phyloP scores from a whole-genome alignment of 2,329 filamentous ascomycete genomes.

The Neophaeococcomyces mojaviensis region DNA sequence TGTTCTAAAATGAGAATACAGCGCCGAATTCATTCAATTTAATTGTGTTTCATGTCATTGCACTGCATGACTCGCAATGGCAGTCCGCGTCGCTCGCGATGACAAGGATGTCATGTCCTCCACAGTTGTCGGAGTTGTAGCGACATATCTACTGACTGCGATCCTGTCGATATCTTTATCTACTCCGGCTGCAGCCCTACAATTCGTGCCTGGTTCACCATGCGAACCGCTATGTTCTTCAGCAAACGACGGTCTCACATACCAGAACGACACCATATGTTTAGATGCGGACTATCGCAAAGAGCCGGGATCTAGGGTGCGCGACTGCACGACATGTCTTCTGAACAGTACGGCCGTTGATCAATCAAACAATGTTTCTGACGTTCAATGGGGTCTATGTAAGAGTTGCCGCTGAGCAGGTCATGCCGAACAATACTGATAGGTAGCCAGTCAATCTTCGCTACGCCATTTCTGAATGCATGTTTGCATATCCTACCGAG shows the following conservation, averaged over 20 bases:
- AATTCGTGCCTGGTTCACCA: constrained; percentile 19
- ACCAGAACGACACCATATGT: constrained; percentile 35
- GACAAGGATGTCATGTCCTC: constrained; percentile 3
- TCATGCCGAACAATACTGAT: constrained; percentile 13
- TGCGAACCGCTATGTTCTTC: constrained; percentile 17
- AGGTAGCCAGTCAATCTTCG: constrained; percentile 36
- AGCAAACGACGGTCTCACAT: constrained; percentile 23
- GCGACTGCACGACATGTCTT: constrained; percentile 36
- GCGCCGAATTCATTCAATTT: neutral
- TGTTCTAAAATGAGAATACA: constrained; percentile 5
- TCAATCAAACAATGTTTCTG: constrained; percentile 30
- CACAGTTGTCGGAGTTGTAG: neutral
- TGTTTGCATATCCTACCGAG: constrained; percentile 34
- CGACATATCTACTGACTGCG: neutral
- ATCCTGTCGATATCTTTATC: constrained; percentile 6
- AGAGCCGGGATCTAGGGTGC: constrained; percentile 29
- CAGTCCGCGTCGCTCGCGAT: neutral
- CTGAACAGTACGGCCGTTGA: constrained; percentile 34
- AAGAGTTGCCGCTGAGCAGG: constrained; percentile 20
- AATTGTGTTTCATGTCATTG: constrained; percentile 8
- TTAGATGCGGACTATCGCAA: constrained; percentile 32
- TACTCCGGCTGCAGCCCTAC: constrained; percentile 12
- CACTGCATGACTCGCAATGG: constrained; percentile 4
- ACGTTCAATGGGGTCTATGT: constrained; percentile 42
- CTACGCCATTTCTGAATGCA: constrained; percentile 36